Evolutionary conservation across 192 early-diverging fungal genomes (phyloP).

Genomic region (Fimicolochytrium jonesii): DNA sequence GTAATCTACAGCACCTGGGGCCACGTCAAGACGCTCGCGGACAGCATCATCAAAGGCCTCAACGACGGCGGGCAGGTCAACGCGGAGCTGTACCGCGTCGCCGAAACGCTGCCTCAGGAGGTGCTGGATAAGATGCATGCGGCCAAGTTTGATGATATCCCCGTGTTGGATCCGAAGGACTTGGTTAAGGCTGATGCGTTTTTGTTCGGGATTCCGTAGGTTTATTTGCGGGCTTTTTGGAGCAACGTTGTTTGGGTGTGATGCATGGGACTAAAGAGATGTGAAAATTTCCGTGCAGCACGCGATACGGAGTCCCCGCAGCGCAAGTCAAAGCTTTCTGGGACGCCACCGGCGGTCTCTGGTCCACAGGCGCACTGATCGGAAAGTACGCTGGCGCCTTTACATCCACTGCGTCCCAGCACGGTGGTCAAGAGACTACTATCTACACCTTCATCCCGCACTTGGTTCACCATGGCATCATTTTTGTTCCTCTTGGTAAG

Average conservation of each 20-base stretch:
- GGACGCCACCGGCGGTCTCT: slow-evolving; percentile 55
- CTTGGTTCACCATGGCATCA: slow-evolving; percentile 72
- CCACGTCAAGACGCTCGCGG: slow-evolving; percentile 63
- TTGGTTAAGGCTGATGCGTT: slow-evolving; percentile 49
- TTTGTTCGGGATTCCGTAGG: slow-evolving; percentile 53
- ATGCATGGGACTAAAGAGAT: background rate
- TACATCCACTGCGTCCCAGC: slow-evolving; percentile 63
- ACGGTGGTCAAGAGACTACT: slow-evolving; percentile 74
- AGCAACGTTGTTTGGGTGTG: background rate
- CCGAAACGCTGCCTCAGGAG: slow-evolving; percentile 47
- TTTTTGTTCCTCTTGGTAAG: slow-evolving; percentile 65
- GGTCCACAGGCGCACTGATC: slow-evolving; percentile 45
- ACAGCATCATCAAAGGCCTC: slow-evolving; percentile 56
- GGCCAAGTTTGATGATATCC: slow-evolving; percentile 8
- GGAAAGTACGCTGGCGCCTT: slow-evolving; percentile 70
- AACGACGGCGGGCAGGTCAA: slow-evolving; percentile 47
- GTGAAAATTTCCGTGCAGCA: slow-evolving; percentile 7
- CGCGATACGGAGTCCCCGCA: slow-evolving; percentile 61
- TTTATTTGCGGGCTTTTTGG: background rate
- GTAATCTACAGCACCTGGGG: slow-evolving; percentile 32
- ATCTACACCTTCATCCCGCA: slow-evolving; percentile 61
- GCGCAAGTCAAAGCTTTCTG: slow-evolving; percentile 72
- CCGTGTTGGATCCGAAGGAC: slow-evolving; percentile 24
- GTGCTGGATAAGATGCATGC: slow-evolving; percentile 54
- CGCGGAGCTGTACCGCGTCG: slow-evolving; percentile 46